Conservation (phyloP, 2,329 filamentous ascomycete genomes). For the Anthostomella pinea region DNA sequence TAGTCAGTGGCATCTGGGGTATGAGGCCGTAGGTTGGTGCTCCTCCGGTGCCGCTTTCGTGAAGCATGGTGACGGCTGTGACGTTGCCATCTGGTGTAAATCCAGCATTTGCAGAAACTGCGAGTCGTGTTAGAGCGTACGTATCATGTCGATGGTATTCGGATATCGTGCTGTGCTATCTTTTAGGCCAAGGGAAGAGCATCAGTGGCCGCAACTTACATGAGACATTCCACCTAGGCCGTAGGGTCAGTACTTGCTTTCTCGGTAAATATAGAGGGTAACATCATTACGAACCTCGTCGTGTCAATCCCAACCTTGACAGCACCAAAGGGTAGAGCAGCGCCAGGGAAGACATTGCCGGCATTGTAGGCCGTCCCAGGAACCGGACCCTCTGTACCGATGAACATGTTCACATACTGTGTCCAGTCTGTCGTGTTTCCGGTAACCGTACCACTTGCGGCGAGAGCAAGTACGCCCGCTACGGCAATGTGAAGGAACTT, state of each 20-base stretch:
- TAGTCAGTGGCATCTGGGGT: constrained; percentile 45
- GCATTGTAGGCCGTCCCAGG: constrained; percentile 42
- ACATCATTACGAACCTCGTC: constrained; percentile 20
- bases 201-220: too few relatives aligned
- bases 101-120: constrained; percentile 33
- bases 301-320: constrained; percentile 45
- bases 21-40: constrained; percentile 57
- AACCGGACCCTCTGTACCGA: constrained; percentile 45
- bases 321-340: constrained; percentile 41
- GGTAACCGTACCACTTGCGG: too few relatives aligned
- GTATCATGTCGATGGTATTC: not conserved
- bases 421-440: too few relatives aligned
- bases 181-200: too few relatives aligned
- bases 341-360: constrained; percentile 44
- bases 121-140: too few relatives aligned
- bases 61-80: constrained; percentile 51
- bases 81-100: constrained; percentile 42
- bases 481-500: too few relatives aligned
- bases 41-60: constrained; percentile 56
- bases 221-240: constrained; percentile 14
- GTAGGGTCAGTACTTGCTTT: constrained; percentile 2
- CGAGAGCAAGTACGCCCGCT: too few relatives aligned
- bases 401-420: constrained; percentile 47
- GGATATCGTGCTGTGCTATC: too few relatives aligned
- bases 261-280: not conserved